Percentiles rank a stretch among this genome's conserved stretches.
Evolutionary conservation across 2,329 filamentous ascomycete species (phyloP).

Genomic region (Aplosporella prunicola): DNA sequence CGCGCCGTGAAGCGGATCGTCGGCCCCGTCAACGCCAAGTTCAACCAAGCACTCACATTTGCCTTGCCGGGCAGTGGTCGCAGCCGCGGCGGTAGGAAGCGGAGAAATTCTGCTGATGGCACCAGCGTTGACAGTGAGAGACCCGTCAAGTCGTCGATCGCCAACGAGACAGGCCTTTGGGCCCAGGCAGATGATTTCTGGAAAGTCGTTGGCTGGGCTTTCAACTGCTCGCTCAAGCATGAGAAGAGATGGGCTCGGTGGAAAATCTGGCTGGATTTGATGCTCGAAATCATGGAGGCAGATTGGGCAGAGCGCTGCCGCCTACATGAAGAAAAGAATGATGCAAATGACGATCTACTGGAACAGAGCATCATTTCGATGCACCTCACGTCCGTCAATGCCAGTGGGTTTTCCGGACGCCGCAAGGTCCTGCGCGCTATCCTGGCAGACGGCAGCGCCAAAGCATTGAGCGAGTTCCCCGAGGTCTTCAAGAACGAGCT

Average conservation of each 20-base stretch:
- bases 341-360: slow-evolving; percentile 23
- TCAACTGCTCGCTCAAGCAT: slow-evolving; percentile 73
- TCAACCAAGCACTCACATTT: slow-evolving; percentile 67
- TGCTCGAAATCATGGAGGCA: slow-evolving; percentile 66
- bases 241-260: slow-evolving; percentile 71
- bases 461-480: slow-evolving; percentile 45
- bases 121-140: slow-evolving; percentile 18
- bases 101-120: slow-evolving; percentile 7
- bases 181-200: slow-evolving; percentile 77
- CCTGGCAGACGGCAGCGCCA: slow-evolving; percentile 53
- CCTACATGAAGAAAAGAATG: slow-evolving; percentile 36
- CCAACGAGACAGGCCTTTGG: slow-evolving; percentile 60
- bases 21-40: slow-evolving; percentile 59
- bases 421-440: slow-evolving; percentile 55
- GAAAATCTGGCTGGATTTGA: slow-evolving; percentile 68
- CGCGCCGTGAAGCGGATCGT: slow-evolving; percentile 55
- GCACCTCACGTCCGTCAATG: slow-evolving; percentile 42
- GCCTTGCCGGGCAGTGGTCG: slow-evolving; percentile 16
- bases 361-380: slow-evolving; percentile 49
- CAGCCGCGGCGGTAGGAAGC: slow-evolving; percentile 3
- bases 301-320: slow-evolving; percentile 55
- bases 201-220: slow-evolving; percentile 80
- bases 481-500: slow-evolving; percentile 63
- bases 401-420: slow-evolving; percentile 30
- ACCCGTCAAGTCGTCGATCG: slow-evolving; percentile 50